Evolutionary conservation across 768 basidiomycete genomes (phyloP).

Genomic region (Leccinum disarticulatum): DNA sequence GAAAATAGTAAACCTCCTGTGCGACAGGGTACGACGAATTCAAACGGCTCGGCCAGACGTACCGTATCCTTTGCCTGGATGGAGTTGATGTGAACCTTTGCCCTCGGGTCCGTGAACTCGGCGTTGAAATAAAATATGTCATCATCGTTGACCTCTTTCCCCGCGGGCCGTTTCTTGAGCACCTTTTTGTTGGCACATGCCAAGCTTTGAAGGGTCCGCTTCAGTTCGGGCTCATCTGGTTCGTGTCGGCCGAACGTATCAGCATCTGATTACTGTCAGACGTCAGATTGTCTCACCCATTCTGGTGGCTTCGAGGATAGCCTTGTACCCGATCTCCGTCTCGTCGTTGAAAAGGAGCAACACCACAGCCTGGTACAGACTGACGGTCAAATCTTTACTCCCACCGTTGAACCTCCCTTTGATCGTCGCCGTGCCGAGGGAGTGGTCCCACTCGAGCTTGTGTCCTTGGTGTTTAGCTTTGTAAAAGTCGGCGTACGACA

Average conservation of each 20-base stretch:
- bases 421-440: conserved; percentile 80
- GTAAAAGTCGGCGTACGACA: conserved; percentile 68
- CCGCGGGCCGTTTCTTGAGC: conserved; percentile 73
- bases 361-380: conserved; percentile 87
- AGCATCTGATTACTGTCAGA: background rate
- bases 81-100: conserved; percentile 90
- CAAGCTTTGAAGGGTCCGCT: conserved; percentile 87
- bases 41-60: conserved; percentile 28
- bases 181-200: conserved; percentile 91
- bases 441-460: conserved; percentile 82
- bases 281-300: conserved; percentile 57
- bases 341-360: conserved; percentile 82
- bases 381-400: conserved; percentile 85
- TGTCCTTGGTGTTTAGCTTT: conserved; percentile 73
- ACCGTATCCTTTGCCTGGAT: conserved; percentile 94
- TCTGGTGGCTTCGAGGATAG: conserved; percentile 64
- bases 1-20: background rate
- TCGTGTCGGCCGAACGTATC: background rate
- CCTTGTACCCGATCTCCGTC: conserved; percentile 56
- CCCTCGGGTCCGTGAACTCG: conserved; percentile 74
- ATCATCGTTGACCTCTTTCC: conserved; percentile 70
- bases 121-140: conserved; percentile 84
- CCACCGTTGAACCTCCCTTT: conserved; percentile 65
- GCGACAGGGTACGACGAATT: background rate
- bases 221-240: conserved; percentile 68